These are phyloP conservation scores for Barnettozyma salicaria DNA, from an alignment of 805 yeast species.

Conservation along the genomic window DNA sequence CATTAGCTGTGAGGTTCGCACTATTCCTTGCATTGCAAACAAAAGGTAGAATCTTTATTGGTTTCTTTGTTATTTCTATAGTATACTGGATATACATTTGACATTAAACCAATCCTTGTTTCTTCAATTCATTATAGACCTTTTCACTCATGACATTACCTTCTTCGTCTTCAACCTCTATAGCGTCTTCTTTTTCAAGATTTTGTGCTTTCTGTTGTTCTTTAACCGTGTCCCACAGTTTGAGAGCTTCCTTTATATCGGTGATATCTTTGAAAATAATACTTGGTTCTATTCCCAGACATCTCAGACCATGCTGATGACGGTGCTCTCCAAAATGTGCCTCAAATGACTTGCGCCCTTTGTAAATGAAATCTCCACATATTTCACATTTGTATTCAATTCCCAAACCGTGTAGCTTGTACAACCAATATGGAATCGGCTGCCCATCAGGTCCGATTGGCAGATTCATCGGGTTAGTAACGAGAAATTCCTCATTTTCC, in stretches of 20 bases:
- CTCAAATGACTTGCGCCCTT: slow-evolving; percentile 67
- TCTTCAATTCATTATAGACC: slow-evolving; percentile 78
- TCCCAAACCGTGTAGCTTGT: slow-evolving; percentile 81
- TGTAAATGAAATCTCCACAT: slow-evolving; percentile 69
- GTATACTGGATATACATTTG: slow-evolving; percentile 1
- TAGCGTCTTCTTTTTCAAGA: slow-evolving; percentile 43
- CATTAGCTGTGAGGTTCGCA: neutral
- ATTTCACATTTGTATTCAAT: slow-evolving; percentile 73
- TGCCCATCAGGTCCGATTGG: slow-evolving; percentile 86
- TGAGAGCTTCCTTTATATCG: slow-evolving; percentile 59
- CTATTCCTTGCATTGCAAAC: neutral
- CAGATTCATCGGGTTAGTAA: slow-evolving; percentile 45
- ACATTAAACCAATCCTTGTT: slow-evolving; percentile 68
- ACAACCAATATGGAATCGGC: slow-evolving; percentile 92
- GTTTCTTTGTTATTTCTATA: neutral
- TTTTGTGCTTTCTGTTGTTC: slow-evolving; percentile 9
- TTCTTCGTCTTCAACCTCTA: slow-evolving; percentile 86
- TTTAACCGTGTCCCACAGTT: slow-evolving; percentile 46
- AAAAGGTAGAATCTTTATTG: slow-evolving; percentile 1
- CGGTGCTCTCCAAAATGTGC: slow-evolving; percentile 68
- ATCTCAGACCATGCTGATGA: slow-evolving; percentile 68
- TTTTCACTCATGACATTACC: slow-evolving; percentile 88
- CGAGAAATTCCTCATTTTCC: slow-evolving; percentile 16
- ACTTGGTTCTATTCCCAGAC: slow-evolving; percentile 59
- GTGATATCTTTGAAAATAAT: slow-evolving; percentile 56